Evolutionary conservation across 2,329 filamentous ascomycete genomes (phyloP).

Genomic region (Bipolaris oryzae): DNA sequence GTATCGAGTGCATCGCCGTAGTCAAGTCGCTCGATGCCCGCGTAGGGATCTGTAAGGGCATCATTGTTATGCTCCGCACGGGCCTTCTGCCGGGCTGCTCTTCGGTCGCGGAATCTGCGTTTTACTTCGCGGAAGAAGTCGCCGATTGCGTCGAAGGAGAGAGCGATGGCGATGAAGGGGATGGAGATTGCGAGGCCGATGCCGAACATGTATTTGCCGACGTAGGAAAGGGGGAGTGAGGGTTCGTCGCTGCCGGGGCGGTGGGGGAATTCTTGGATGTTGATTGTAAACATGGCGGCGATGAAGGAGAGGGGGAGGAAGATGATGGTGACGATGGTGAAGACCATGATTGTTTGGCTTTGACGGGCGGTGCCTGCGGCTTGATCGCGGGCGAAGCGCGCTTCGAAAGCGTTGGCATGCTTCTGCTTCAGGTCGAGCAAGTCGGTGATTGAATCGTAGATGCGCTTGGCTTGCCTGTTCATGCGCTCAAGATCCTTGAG

Average conservation of each 20-base stretch:
- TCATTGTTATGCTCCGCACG: not conserved
- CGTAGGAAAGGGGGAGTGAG: constrained; percentile 56
- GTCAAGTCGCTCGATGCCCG: constrained; percentile 12
- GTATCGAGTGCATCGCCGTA: constrained; percentile 33
- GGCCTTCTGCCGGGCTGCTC: not conserved
- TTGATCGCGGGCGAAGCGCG: constrained; percentile 65
- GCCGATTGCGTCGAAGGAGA: constrained; percentile 52
- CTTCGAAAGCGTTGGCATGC: constrained; percentile 70
- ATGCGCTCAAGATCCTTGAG: constrained; percentile 67
- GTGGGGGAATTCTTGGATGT: constrained; percentile 57
- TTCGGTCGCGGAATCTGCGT: constrained; percentile 23
- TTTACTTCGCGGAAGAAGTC: constrained; percentile 40
- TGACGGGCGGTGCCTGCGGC: constrained; percentile 65
- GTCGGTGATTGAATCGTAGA: constrained; percentile 66
- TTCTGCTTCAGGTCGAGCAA: constrained; percentile 72
- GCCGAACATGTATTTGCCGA: constrained; percentile 62
- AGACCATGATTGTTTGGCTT: constrained; percentile 63
- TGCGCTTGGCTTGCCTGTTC: constrained; percentile 66
- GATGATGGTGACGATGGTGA: constrained; percentile 65
- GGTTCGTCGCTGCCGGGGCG: constrained; percentile 32
- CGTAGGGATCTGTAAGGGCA: not conserved
- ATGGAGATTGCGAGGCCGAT: constrained; percentile 61
- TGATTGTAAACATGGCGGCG: constrained; percentile 62
- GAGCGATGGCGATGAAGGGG: constrained; percentile 55
- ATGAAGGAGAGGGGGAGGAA: constrained; percentile 64